Conservation (phyloP, 805 yeast genomes). For the Ascoidea tarda region DNA sequence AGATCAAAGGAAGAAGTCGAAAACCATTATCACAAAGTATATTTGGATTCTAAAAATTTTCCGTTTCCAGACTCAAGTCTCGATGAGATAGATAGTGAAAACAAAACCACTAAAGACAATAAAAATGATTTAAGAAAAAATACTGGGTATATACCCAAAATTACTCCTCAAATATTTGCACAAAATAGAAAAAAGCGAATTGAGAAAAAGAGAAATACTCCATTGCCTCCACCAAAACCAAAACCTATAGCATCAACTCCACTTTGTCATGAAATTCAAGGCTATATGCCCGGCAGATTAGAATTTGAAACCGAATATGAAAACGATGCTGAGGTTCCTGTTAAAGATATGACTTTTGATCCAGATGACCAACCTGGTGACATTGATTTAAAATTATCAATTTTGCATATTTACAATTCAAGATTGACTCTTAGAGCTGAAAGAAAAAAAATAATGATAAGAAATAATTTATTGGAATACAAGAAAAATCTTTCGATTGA, state of each 20-base stretch:
- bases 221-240: conserved; percentile 70
- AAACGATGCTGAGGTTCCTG: conserved; percentile 89
- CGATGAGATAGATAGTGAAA: conserved; percentile 34
- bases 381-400: conserved; percentile 77
- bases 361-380: conserved; percentile 84
- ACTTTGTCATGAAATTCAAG: conserved; percentile 91
- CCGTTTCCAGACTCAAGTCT: conserved; percentile 49
- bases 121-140: conserved; percentile 10
- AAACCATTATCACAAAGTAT: conserved; percentile 61
- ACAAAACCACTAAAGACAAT: conserved; percentile 32
- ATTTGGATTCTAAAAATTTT: conserved; percentile 54
- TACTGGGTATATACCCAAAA: conserved; percentile 6
- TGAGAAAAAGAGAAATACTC: conserved; percentile 56
- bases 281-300: conserved; percentile 96
- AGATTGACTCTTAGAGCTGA: conserved; percentile 87
- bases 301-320: conserved; percentile 96
- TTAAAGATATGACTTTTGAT: conserved; percentile 92
- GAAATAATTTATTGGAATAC: conserved; percentile 72
- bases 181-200: conserved; percentile 54
- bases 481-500: conserved; percentile 70
- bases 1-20: conserved; percentile 86
- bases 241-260: conserved; percentile 92
- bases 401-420: conserved; percentile 80
- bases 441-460: conserved; percentile 68
- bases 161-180: conserved; percentile 58